phyloP scores from a whole-genome alignment of 805 yeast species.

The Wickerhamomyces rabaulensis region DNA sequence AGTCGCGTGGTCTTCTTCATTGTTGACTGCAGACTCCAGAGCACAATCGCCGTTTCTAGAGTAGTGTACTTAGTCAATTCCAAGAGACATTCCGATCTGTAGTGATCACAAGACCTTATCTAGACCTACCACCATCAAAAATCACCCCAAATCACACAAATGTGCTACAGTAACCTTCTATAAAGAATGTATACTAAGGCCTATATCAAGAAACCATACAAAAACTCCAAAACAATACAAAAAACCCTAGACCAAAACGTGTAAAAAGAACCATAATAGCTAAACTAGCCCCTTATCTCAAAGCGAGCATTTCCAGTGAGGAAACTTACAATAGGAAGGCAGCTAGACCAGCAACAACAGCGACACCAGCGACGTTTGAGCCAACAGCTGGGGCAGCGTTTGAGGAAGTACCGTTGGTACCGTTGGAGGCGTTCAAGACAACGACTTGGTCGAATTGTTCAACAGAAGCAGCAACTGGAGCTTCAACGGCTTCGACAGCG shows the following conservation, averaged over 20 bases:
- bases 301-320: too few relatives aligned
- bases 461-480: conserved; percentile 2
- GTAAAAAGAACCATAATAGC: neutral
- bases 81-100: too few relatives aligned
- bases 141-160: too few relatives aligned
- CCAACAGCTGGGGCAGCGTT: conserved; percentile 19
- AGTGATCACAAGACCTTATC: too few relatives aligned
- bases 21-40: too few relatives aligned
- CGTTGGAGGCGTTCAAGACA: conserved; percentile 16
- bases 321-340: conserved; percentile 21
- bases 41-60: too few relatives aligned
- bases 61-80: too few relatives aligned
- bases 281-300: neutral
- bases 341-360: conserved; percentile 22
- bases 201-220: neutral
- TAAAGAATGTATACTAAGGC: neutral
- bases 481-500: conserved; percentile 2
- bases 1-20: too few relatives aligned
- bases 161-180: neutral
- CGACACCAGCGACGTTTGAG: conserved; percentile 16
- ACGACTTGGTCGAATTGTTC: conserved; percentile 11
- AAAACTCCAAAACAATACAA: neutral
- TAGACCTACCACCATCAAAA: too few relatives aligned
- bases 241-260: neutral
- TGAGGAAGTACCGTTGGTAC: conserved; percentile 22